Conservation (phyloP, 129 eudicot species). For the Chrysanthemum makinoi region DNA sequence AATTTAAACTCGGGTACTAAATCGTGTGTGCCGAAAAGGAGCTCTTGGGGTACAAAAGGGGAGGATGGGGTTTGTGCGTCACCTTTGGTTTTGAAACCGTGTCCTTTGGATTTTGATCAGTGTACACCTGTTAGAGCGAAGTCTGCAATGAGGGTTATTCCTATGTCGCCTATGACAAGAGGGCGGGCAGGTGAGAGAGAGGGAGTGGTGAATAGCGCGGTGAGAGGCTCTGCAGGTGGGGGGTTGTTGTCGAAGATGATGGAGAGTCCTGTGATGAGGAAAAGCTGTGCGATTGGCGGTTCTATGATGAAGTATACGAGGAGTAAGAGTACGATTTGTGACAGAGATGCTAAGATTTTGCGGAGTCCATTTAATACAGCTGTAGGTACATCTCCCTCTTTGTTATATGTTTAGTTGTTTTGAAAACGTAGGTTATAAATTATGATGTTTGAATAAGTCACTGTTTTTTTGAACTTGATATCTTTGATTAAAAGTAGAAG, state of each 20-base stretch:
- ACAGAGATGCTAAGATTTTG: constrained; percentile 64
- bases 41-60: constrained; percentile 74
- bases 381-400: constrained; percentile 92
- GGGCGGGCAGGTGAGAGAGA: constrained; percentile 43
- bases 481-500: neutral
- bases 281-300: constrained; percentile 55
- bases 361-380: constrained; percentile 64
- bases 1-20: constrained; percentile 22
- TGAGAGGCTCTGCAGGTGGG: constrained; percentile 78
- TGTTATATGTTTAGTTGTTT: neutral
- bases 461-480: neutral
- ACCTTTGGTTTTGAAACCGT: constrained; percentile 57
- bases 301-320: constrained; percentile 64
- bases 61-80: constrained; percentile 46
- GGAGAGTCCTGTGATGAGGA: constrained; percentile 59
- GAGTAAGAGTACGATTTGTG: constrained; percentile 77
- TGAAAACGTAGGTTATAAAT: neutral
- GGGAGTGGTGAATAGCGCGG: constrained; percentile 33
- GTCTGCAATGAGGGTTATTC: constrained; percentile 30
- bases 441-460: neutral
- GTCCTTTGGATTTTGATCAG: constrained; percentile 85
- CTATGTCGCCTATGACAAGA: constrained; percentile 50
- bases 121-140: constrained; percentile 74
- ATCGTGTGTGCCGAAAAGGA: constrained; percentile 51
- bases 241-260: constrained; percentile 50